A percentile compares a stretch with the other conserved stretches of the same genome.
These are phyloP conservation scores for Cyberlindnera suaveolens DNA, from an alignment of 805 yeast species.

Conservation along the genomic window DNA sequence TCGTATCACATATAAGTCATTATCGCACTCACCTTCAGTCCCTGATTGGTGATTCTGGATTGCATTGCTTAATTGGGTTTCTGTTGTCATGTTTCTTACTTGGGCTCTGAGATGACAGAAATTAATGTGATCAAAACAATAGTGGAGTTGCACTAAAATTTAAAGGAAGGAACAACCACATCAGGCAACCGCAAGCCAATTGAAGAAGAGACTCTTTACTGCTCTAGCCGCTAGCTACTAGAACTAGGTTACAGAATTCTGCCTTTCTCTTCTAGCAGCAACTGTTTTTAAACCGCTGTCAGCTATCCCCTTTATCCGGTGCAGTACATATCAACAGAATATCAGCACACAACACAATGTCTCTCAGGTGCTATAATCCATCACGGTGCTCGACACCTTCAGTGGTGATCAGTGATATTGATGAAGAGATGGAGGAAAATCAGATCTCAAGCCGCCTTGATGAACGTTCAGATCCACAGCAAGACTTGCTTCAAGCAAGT, in stretches of 20 bases:
- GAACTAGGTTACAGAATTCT: too few relatives aligned
- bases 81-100: neutral
- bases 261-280: too few relatives aligned
- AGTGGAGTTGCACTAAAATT: too few relatives aligned
- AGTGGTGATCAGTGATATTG: constrained; percentile 7
- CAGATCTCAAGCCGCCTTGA: neutral
- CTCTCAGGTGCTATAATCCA: neutral
- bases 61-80: neutral
- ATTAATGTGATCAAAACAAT: too few relatives aligned
- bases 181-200: too few relatives aligned
- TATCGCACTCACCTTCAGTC: neutral
- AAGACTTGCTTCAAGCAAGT: constrained; percentile 58
- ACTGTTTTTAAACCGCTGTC: too few relatives aligned
- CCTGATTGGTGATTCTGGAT: neutral
- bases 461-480: constrained; percentile 13
- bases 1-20: neutral
- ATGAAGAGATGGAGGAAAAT: too few relatives aligned
- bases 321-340: too few relatives aligned
- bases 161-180: too few relatives aligned
- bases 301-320: too few relatives aligned
- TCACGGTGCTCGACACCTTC: constrained; percentile 5
- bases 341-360: neutral
- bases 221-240: too few relatives aligned
- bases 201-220: too few relatives aligned
- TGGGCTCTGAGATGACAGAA: neutral